Percentiles rank a stretch among this genome's conserved stretches.
These are phyloP conservation scores for Geranium incanum DNA, from an alignment of 441 rosid species.

Conservation along the genomic window DNA sequence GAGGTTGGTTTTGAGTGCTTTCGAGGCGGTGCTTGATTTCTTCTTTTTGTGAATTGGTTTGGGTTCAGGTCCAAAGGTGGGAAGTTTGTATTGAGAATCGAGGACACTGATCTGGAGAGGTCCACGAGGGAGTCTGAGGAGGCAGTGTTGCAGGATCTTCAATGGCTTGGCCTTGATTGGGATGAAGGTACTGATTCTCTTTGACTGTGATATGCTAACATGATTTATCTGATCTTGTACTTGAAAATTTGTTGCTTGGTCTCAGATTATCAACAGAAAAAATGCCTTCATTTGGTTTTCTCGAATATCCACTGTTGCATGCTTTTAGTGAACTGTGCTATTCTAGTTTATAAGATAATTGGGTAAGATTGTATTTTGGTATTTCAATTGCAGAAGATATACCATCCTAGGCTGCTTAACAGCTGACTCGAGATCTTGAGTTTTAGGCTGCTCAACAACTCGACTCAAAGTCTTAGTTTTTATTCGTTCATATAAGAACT, in stretches of 20 bases:
- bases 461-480: no score
- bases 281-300: background rate
- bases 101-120: constrained; percentile 93
- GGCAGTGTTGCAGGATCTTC: constrained; percentile 71
- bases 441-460: background rate
- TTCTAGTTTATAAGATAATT: background rate
- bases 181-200: constrained; percentile 59
- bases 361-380: background rate
- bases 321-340: background rate
- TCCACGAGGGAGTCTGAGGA: constrained; percentile 85
- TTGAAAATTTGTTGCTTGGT: background rate
- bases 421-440: background rate
- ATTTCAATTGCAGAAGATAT: background rate
- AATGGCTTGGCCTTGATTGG: constrained; percentile 90
- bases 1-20: background rate
- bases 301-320: background rate
- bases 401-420: background rate
- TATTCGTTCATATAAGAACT: no score
- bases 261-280: background rate
- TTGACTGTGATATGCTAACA: background rate
- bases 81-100: constrained; percentile 77
- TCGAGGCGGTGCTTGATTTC: background rate
- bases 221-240: background rate
- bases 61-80: constrained; percentile 70
- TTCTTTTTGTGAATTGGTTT: background rate